Percentiles rank a stretch among this genome's conserved stretches.
phyloP scores from a whole-genome alignment of 2,329 filamentous ascomycete genomes.

The Apiospora aurea region DNA sequence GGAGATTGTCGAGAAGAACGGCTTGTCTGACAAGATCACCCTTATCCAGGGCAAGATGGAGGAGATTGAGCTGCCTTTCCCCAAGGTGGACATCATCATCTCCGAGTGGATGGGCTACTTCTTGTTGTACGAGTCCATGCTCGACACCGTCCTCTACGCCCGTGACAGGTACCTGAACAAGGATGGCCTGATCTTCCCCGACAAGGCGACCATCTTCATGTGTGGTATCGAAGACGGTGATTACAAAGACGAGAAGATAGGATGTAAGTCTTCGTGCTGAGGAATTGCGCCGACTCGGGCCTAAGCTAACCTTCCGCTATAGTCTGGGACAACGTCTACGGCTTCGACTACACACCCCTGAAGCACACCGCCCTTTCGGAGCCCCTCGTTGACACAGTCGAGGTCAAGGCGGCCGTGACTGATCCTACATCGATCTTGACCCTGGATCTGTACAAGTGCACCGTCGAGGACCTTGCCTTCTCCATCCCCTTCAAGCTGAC shows the following conservation, averaged over 20 bases:
- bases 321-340: constrained; percentile 99
- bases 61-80: constrained; percentile 90
- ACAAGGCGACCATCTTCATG: constrained; percentile 97
- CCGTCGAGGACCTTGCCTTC: constrained; percentile 83
- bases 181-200: constrained; percentile 94
- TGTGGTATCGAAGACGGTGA: constrained; percentile 98
- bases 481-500: constrained; percentile 77
- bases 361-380: constrained; percentile 94
- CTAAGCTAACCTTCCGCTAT: background rate
- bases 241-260: constrained; percentile 99
- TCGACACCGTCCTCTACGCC: constrained; percentile 97
- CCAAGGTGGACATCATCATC: constrained; percentile 98
- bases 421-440: constrained; percentile 86
- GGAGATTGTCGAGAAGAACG: constrained; percentile 92
- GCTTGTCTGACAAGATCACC: constrained; percentile 94
- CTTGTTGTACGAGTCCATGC: constrained; percentile 97
- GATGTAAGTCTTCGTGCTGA: constrained; percentile 69
- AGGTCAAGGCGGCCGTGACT: constrained; percentile 95
- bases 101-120: constrained; percentile 99
- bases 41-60: constrained; percentile 99
- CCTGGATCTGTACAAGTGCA: constrained; percentile 93
- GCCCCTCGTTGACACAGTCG: constrained; percentile 96
- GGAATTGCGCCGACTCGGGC: background rate
- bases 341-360: constrained; percentile 94
- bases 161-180: constrained; percentile 89